phyloP scores from a whole-genome alignment of 257 asterid species.

The Marsdenia floribunda region DNA sequence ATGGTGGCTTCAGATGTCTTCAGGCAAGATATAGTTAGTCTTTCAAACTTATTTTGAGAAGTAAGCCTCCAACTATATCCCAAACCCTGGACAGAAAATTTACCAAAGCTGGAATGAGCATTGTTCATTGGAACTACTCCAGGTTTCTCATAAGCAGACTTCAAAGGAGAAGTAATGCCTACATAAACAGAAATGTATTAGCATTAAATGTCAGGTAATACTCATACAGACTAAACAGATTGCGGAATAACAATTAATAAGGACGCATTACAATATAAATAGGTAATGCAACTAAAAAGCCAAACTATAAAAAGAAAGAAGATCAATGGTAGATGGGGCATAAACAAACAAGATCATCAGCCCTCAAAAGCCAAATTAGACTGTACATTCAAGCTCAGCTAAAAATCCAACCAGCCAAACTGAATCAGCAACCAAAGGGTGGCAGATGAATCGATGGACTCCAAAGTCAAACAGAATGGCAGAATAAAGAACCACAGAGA shows the following conservation, averaged over 20 bases:
- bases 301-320: background rate
- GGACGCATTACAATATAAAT: background rate
- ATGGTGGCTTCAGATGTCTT: slow-evolving; percentile 55
- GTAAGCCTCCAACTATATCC: slow-evolving; percentile 33
- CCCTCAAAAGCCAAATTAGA: background rate
- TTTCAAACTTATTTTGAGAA: slow-evolving; percentile 37
- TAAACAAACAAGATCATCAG: background rate
- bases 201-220: slow-evolving; percentile 15
- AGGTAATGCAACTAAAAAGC: background rate
- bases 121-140: slow-evolving; percentile 35
- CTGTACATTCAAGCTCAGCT: background rate
- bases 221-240: background rate
- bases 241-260: background rate
- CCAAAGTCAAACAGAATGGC: background rate
- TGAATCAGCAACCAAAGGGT: background rate
- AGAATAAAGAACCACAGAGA: background rate
- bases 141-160: slow-evolving; percentile 43
- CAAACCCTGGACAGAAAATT: slow-evolving; percentile 25
- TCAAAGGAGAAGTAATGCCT: slow-evolving; percentile 41
- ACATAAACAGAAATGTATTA: slow-evolving; percentile 30
- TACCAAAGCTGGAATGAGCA: slow-evolving; percentile 29
- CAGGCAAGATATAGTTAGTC: slow-evolving; percentile 44
- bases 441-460: background rate
- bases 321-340: background rate
- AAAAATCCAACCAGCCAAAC: background rate